phyloP scores from a whole-genome alignment of 2,329 filamentous ascomycete genomes.

The Tolypocladium sp. region DNA sequence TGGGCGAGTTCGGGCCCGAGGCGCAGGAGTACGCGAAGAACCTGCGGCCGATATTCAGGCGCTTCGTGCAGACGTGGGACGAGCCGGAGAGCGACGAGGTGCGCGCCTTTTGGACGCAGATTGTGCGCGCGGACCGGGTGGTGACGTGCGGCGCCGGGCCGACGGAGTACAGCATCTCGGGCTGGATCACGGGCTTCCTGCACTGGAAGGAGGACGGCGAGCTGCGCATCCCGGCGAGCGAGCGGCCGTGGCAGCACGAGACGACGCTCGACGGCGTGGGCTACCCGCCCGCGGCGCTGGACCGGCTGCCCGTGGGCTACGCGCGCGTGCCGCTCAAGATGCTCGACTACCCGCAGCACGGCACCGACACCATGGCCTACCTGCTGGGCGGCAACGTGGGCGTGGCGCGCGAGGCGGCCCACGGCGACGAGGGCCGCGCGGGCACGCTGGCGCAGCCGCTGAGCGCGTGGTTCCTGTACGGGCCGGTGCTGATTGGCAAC shows the following conservation, averaged over 20 bases:
- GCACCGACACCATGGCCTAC: constrained; percentile 16
- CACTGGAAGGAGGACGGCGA: constrained; percentile 31
- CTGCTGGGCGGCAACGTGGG: constrained; percentile 29
- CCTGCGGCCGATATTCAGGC: constrained; percentile 32
- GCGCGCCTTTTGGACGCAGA: constrained; percentile 32
- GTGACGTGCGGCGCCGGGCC: constrained; percentile 18
- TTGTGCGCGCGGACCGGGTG: constrained; percentile 24
- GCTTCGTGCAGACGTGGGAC: constrained; percentile 36
- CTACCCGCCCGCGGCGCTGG: constrained; percentile 18
- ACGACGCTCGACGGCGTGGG: constrained; percentile 17
- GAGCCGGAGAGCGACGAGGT: constrained; percentile 21
- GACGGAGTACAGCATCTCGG: constrained; percentile 27
- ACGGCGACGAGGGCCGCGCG: neutral
- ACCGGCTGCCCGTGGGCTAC: constrained; percentile 26
- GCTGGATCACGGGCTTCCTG: constrained; percentile 40
- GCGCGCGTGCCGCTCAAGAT: constrained; percentile 29
- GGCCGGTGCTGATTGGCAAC: constrained; percentile 13
- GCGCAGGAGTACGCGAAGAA: constrained; percentile 25
- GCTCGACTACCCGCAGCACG: constrained; percentile 14
- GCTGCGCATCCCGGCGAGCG: constrained; percentile 8
- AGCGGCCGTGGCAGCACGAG: constrained; percentile 1
- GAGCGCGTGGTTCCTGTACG: constrained; percentile 32
- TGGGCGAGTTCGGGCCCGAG: constrained; percentile 34
- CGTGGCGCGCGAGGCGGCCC: constrained; percentile 15
- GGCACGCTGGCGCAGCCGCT: constrained; percentile 21